Evolutionary conservation across 1,284 basidiomycete genomes (phyloP).

Genomic region (Rhodotorula sp.): DNA sequence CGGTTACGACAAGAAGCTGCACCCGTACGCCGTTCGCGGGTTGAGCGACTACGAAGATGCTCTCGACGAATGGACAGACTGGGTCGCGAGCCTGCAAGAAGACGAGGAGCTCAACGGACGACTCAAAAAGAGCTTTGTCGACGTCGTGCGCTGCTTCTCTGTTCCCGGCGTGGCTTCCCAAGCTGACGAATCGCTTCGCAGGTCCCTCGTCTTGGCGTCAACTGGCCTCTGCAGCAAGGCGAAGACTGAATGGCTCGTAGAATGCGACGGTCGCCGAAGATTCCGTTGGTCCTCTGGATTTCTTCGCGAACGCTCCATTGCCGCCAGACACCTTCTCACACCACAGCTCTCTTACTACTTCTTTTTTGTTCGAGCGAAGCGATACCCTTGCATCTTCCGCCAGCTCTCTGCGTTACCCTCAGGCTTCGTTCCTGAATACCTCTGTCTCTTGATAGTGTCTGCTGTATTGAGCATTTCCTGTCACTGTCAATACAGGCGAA

Average conservation of each 20-base stretch:
- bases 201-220: constrained; percentile 24
- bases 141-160: constrained; percentile 11
- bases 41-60: constrained; percentile 55
- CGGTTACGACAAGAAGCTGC: constrained; percentile 48
- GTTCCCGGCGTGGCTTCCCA: background rate
- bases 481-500: no score
- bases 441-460: no score
- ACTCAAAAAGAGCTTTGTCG: constrained; percentile 13
- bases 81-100: constrained; percentile 34
- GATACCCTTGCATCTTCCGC: no score
- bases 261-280: no score
- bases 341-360: no score
- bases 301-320: no score
- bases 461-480: no score
- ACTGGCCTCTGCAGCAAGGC: constrained; percentile 13
- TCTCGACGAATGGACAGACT: constrained; percentile 42
- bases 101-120: constrained; percentile 30
- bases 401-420: no score
- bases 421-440: no score
- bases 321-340: no score
- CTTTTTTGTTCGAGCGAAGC: no score
- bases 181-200: background rate
- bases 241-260: constrained; percentile 3
- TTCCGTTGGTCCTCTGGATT: no score
- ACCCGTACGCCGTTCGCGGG: constrained; percentile 55